Evolutionary conservation across 768 basidiomycete species (phyloP).

Genomic region (Boletus reticuloceps): DNA sequence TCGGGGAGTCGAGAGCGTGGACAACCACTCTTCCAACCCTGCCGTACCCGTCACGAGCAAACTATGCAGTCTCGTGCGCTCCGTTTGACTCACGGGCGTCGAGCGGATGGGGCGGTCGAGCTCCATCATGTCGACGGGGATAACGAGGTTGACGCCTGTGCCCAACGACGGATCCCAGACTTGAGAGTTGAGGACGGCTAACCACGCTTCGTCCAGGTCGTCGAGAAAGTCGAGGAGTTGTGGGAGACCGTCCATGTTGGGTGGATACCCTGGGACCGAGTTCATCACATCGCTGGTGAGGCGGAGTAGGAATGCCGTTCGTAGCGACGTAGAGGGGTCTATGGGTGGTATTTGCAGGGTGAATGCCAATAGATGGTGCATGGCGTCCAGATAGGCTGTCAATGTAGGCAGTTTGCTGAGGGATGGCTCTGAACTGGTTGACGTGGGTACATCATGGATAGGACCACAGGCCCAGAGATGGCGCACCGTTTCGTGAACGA

Average conservation of each 20-base stretch:
- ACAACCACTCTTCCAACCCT: slow-evolving; percentile 68
- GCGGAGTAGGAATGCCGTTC: slow-evolving; percentile 66
- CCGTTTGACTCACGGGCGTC: slow-evolving; percentile 63
- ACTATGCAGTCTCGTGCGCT: slow-evolving; percentile 67
- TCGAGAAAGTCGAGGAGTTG: slow-evolving; percentile 64
- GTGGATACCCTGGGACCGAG: slow-evolving; percentile 60
- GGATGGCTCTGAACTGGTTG: slow-evolving; percentile 27
- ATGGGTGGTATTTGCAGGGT: slow-evolving; percentile 75
- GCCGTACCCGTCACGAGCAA: slow-evolving; percentile 59
- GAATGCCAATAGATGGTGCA: slow-evolving; percentile 54
- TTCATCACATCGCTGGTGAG: slow-evolving; percentile 65
- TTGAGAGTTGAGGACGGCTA: slow-evolving; percentile 59
- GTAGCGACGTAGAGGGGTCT: slow-evolving; percentile 64
- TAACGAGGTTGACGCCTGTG: slow-evolving; percentile 38
- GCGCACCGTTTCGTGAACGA: slow-evolving; percentile 75
- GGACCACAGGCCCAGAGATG: neutral
- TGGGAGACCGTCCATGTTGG: slow-evolving; percentile 42
- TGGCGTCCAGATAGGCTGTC: slow-evolving; percentile 54
- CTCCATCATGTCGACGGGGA: slow-evolving; percentile 37
- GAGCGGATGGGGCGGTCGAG: slow-evolving; percentile 33
- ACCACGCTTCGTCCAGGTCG: slow-evolving; percentile 75
- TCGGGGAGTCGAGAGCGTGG: slow-evolving; percentile 26
- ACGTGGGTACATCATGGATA: neutral
- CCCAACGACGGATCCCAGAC: slow-evolving; percentile 59
- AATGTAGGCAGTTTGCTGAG: slow-evolving; percentile 58